A percentile compares a stretch with the other conserved stretches of the same genome.
phyloP scores from a whole-genome alignment of 352 stramenopile species.

The Globisporangium heterothallicum region DNA sequence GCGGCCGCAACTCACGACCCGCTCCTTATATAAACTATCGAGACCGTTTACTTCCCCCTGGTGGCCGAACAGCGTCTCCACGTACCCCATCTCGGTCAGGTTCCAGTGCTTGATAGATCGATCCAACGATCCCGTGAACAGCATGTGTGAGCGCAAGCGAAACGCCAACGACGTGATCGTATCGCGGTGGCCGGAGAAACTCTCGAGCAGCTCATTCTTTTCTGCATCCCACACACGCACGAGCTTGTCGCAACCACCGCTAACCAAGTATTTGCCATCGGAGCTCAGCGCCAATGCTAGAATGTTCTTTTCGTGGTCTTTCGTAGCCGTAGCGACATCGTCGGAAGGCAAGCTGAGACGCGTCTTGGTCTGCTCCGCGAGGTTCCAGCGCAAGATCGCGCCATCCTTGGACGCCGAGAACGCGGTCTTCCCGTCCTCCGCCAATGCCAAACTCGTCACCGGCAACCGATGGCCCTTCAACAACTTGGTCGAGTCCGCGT shows the following conservation, averaged over 20 bases:
- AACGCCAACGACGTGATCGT: slow-evolving; percentile 85
- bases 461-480: slow-evolving; percentile 71
- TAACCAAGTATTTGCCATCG: slow-evolving; percentile 90
- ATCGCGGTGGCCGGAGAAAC: slow-evolving; percentile 88
- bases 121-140: slow-evolving; percentile 92
- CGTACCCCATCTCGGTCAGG: slow-evolving; percentile 93
- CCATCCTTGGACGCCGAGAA: slow-evolving; percentile 93
- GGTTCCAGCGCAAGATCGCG: slow-evolving; percentile 85
- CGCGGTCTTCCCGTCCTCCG: slow-evolving; percentile 83
- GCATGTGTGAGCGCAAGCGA: slow-evolving; percentile 78
- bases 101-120: slow-evolving; percentile 94
- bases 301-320: slow-evolving; percentile 76
- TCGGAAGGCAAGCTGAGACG: slow-evolving; percentile 55
- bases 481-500: slow-evolving; percentile 69
- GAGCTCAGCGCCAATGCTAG: slow-evolving; percentile 86
- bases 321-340: slow-evolving; percentile 53
- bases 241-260: slow-evolving; percentile 88
- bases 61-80: slow-evolving; percentile 94
- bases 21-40: slow-evolving; percentile 88
- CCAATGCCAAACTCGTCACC: slow-evolving; percentile 86
- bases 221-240: slow-evolving; percentile 87
- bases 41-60: slow-evolving; percentile 88
- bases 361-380: slow-evolving; percentile 76
- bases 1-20: slow-evolving; percentile 85
- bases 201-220: slow-evolving; percentile 77